These are phyloP conservation scores for Hanseniaspora hatyaiensis DNA, from an alignment of 805 yeast species.

Conservation along the genomic window DNA sequence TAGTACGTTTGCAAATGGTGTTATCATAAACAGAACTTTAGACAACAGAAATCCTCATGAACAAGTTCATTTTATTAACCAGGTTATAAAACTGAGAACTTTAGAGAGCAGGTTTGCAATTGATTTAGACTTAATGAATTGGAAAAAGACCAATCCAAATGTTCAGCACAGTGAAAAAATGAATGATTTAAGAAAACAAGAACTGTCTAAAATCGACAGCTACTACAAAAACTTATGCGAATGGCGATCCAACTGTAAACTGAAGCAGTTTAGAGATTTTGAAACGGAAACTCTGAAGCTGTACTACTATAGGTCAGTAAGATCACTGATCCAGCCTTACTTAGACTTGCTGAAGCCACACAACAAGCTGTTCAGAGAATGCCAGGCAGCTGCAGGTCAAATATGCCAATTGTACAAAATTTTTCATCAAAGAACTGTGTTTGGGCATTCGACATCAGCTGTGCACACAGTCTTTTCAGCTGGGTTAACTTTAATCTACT, in stretches of 20 bases:
- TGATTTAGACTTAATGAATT: conserved; percentile 33
- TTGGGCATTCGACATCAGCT: conserved; percentile 54
- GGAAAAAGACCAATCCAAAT: conserved; percentile 22
- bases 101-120: conserved; percentile 52
- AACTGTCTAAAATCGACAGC: conserved; percentile 40
- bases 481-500: conserved; percentile 54
- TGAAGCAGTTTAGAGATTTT: conserved; percentile 32
- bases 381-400: conserved; percentile 64
- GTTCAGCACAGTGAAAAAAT: conserved; percentile 11
- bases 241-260: conserved; percentile 47
- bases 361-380: conserved; percentile 48
- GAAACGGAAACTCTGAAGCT: conserved; percentile 50
- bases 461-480: conserved; percentile 59
- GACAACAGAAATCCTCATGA: conserved; percentile 18
- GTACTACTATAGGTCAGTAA: conserved; percentile 49
- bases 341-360: conserved; percentile 50
- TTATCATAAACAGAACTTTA: conserved; percentile 11
- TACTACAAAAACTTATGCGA: conserved; percentile 44
- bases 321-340: conserved; percentile 53
- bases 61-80: conserved; percentile 40
- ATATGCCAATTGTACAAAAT: conserved; percentile 53
- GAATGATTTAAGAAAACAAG: conserved; percentile 25
- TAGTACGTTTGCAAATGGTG: conserved; percentile 26
- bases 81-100: conserved; percentile 44
- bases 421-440: conserved; percentile 49